phyloP scores from a whole-genome alignment of 106 monocot species.

The Apostasia shenzhenica region DNA sequence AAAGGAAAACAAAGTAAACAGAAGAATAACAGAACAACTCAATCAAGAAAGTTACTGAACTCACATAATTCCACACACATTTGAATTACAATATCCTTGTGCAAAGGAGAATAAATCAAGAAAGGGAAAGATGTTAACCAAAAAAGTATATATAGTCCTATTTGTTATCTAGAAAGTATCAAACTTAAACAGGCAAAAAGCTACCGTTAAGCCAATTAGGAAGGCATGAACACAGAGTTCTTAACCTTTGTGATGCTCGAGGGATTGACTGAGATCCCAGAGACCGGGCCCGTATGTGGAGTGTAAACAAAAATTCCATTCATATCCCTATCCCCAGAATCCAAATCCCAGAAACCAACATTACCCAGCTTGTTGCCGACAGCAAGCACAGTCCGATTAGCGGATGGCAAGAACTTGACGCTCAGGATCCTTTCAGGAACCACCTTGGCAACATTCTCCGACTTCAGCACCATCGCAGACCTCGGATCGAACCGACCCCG shows the following conservation, averaged over 20 bases:
- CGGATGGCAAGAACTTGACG: conserved; percentile 43
- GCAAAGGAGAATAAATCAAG: not conserved
- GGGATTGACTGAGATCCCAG: conserved; percentile 42
- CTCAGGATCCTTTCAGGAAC: conserved; percentile 35
- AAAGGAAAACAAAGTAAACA: no score
- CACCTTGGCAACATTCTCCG: conserved; percentile 29
- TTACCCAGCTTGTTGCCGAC: conserved; percentile 53
- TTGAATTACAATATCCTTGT: no score
- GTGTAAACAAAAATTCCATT: conserved; percentile 29
- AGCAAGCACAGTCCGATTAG: conserved; percentile 27
- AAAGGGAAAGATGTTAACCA: not conserved
- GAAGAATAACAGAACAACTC: no score
- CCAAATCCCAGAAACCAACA: conserved; percentile 57
- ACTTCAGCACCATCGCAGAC: conserved; percentile 13
- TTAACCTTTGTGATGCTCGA: conserved; percentile 31
- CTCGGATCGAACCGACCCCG: conserved; percentile 12
- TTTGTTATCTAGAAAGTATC: not conserved
- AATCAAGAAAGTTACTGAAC: no score
- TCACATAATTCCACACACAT: no score
- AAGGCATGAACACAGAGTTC: not conserved
- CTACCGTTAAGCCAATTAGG: not conserved
- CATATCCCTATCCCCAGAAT: conserved; percentile 14
- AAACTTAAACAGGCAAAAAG: not conserved
- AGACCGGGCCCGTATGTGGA: conserved; percentile 40
- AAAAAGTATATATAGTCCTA: not conserved